Evolutionary conservation across 192 early-diverging fungal genomes (phyloP).

Genomic region (Powellomyces hirtus): DNA sequence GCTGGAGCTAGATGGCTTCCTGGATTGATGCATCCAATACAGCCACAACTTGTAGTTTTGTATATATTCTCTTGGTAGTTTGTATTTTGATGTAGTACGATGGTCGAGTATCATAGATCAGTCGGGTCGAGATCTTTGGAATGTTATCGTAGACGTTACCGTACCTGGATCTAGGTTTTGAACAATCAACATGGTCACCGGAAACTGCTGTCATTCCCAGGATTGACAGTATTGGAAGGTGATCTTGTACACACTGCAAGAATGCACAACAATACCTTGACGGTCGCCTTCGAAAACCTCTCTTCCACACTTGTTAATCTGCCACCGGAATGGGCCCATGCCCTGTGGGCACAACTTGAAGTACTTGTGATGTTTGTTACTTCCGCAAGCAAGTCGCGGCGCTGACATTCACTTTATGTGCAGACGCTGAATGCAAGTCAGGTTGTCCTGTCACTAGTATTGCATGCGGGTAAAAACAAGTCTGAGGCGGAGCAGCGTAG

Average conservation of each 20-base stretch:
- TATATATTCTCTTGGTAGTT: too few relatives aligned
- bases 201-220: too few relatives aligned
- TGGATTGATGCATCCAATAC: too few relatives aligned
- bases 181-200: too few relatives aligned
- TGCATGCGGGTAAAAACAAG: background rate
- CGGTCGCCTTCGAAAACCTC: slow-evolving; percentile 31
- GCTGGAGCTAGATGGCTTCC: slow-evolving; percentile 39
- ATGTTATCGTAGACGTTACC: too few relatives aligned
- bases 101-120: too few relatives aligned
- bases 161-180: too few relatives aligned
- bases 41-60: too few relatives aligned
- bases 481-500: slow-evolving; percentile 16
- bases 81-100: too few relatives aligned
- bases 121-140: too few relatives aligned
- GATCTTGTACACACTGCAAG: too few relatives aligned
- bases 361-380: slow-evolving; percentile 32
- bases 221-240: too few relatives aligned
- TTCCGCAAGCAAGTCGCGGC: background rate
- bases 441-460: slow-evolving; percentile 7
- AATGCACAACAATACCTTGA: slow-evolving; percentile 3
- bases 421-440: slow-evolving; percentile 11
- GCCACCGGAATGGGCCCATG: slow-evolving; percentile 69
- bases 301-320: slow-evolving; percentile 72
- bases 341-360: slow-evolving; percentile 66
- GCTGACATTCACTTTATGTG: background rate